These are phyloP conservation scores for Gillenia trifoliata DNA, from an alignment of 306 rosid genomes.

Conservation along the genomic window DNA sequence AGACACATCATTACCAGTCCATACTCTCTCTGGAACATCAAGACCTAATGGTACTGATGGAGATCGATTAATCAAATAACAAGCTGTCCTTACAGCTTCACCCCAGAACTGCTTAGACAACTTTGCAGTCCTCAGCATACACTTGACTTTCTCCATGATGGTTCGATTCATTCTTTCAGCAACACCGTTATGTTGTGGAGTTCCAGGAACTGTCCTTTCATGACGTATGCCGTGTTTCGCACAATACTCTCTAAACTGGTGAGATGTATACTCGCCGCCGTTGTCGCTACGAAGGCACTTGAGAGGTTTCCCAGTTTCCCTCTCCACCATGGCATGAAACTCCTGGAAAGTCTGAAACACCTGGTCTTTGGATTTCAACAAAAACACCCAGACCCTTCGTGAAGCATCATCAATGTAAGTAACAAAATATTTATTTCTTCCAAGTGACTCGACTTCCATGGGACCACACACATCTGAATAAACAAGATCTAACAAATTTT, in stretches of 20 bases:
- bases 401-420: slow-evolving; percentile 17
- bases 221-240: not conserved
- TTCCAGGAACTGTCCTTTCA: not conserved
- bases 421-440: not conserved
- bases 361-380: slow-evolving; percentile 4
- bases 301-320: no score
- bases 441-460: not conserved
- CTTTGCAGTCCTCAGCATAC: not conserved
- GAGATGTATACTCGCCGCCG: no score
- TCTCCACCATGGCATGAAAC: no score
- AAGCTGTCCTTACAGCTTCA: not conserved
- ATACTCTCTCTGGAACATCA: not conserved
- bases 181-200: not conserved
- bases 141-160: not conserved
- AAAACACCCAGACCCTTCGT: not conserved
- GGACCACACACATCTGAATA: no score
- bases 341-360: no score
- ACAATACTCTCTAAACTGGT: no score
- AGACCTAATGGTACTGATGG: no score
- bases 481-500: no score
- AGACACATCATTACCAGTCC: not conserved
- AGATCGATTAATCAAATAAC: not conserved
- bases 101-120: not conserved
- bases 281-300: no score
- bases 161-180: not conserved